Conservation (phyloP, 2,329 filamentous ascomycete genomes). For the Microcyclospora tardicrescens region DNA sequence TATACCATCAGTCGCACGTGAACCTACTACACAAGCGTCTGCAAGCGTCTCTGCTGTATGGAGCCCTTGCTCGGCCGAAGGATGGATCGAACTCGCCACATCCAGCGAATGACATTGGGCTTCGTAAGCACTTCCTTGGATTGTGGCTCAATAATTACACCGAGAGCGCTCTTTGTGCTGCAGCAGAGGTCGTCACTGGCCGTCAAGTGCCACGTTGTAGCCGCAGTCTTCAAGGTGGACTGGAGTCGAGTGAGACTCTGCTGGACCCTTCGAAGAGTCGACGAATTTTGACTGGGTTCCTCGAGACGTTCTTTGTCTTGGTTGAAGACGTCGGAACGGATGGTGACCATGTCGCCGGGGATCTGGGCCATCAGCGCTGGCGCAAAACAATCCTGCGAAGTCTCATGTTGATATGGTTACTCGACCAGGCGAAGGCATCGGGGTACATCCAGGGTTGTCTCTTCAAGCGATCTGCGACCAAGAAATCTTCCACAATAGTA, state of each 20-base stretch:
- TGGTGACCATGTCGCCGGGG: slow-evolving; percentile 3
- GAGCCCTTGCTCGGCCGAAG: slow-evolving; percentile 43
- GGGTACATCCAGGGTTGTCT: slow-evolving; percentile 30
- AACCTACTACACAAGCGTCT: slow-evolving; percentile 42
- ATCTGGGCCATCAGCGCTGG: slow-evolving; percentile 23
- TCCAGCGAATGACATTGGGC: slow-evolving; percentile 44
- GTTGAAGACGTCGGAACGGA: slow-evolving; percentile 40
- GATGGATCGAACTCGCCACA: slow-evolving; percentile 34
- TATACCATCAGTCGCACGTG: slow-evolving; percentile 42
- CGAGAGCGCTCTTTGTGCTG: slow-evolving; percentile 35
- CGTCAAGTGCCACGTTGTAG: slow-evolving; percentile 23
- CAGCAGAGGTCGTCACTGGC: slow-evolving; percentile 47
- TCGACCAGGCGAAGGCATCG: slow-evolving; percentile 41
- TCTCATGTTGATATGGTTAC: slow-evolving; percentile 46
- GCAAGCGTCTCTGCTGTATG: slow-evolving; percentile 45
- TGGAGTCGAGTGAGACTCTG: slow-evolving; percentile 5
- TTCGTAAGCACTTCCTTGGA: slow-evolving; percentile 43
- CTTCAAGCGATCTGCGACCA: slow-evolving; percentile 38
- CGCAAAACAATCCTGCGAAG: slow-evolving; percentile 44
- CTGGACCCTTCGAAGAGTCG: slow-evolving; percentile 12
- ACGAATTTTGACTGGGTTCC: slow-evolving; percentile 27
- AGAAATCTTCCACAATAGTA: slow-evolving; percentile 44
- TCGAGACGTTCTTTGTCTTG: slow-evolving; percentile 44
- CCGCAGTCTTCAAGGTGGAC: not conserved
- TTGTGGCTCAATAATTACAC: slow-evolving; percentile 49